A percentile compares a stretch with the other conserved stretches of the same genome.
phyloP scores from a whole-genome alignment of 495 filamentous ascomycete genomes.

The Podospora fimiseda region DNA sequence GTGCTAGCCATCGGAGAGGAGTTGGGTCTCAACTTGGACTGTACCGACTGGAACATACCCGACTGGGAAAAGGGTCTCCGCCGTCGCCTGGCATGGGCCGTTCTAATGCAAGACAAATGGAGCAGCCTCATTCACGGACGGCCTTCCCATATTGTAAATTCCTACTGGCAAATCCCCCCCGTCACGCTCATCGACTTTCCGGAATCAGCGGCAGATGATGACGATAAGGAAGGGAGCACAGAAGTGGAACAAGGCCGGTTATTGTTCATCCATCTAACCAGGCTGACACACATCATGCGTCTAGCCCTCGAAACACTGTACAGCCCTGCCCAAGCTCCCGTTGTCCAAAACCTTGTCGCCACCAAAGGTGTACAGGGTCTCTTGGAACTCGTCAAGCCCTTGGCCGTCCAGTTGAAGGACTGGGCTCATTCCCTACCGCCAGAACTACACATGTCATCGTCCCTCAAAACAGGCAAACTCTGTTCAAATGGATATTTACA shows the following conservation, averaged over 20 bases:
- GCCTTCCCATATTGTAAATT: constrained; percentile 57
- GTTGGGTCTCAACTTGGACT: constrained; percentile 66
- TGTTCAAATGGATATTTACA: constrained; percentile 54
- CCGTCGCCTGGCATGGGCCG: constrained; percentile 64
- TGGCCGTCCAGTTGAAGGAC: constrained; percentile 55
- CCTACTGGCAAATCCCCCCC: constrained; percentile 59
- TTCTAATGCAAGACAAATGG: constrained; percentile 77
- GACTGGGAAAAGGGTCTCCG: constrained; percentile 65
- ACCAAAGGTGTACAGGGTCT: constrained; percentile 34
- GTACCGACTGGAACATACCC: constrained; percentile 62
- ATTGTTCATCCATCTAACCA: constrained; percentile 53
- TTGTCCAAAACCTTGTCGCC: constrained; percentile 11
- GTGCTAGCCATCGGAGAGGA: constrained; percentile 61
- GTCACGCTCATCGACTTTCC: constrained; percentile 56
- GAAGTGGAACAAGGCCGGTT: constrained; percentile 51
- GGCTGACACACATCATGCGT: constrained; percentile 54
- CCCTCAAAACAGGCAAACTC: constrained; percentile 26
- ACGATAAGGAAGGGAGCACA: constrained; percentile 44
- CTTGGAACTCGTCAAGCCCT: constrained; percentile 54
- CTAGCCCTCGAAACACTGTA: constrained; percentile 57
- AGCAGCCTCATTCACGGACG: constrained; percentile 60
- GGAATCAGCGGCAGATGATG: constrained; percentile 43
- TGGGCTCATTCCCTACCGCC: constrained; percentile 53
- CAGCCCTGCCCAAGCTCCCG: constrained; percentile 14
- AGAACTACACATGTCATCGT: constrained; percentile 48